Conservation (phyloP, 495 filamentous ascomycete genomes). For the Talaromyces wortmannii region DNA sequence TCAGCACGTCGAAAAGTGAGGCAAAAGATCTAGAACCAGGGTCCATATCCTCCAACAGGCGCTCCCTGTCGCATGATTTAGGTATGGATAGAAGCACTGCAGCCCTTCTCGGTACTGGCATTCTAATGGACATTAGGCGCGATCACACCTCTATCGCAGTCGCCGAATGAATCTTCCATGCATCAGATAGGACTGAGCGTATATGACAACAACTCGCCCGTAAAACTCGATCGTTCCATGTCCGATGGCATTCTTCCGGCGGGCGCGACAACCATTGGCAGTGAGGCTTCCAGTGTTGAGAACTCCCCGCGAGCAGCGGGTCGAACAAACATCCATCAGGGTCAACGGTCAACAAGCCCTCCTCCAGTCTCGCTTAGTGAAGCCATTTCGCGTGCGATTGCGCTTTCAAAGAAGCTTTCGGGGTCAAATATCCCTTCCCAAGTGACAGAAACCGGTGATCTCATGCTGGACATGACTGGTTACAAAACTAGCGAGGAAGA, state of each 20-base stretch:
- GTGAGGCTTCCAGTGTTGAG: constrained; percentile 9
- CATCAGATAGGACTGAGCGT: constrained; percentile 16
- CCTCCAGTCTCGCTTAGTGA: constrained; percentile 68
- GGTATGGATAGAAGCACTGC: neutral
- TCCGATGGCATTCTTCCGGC: constrained; percentile 41
- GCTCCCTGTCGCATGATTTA: constrained; percentile 11
- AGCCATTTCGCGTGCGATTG: constrained; percentile 75
- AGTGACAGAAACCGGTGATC: constrained; percentile 86
- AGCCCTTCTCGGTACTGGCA: no score
- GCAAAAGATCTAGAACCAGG: constrained; percentile 9
- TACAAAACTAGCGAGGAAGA: constrained; percentile 93
- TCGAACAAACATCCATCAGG: constrained; percentile 16
- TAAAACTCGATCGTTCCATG: constrained; percentile 41
- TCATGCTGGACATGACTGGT: constrained; percentile 97
- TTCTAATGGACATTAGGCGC: constrained; percentile 33
- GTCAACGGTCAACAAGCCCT: constrained; percentile 61
- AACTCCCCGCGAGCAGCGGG: constrained; percentile 1
- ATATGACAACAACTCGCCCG: constrained; percentile 18
- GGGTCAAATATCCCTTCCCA: constrained; percentile 87
- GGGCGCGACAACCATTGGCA: constrained; percentile 5
- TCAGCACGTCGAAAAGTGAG: constrained; percentile 6
- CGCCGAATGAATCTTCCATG: constrained; percentile 48
- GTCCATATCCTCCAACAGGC: constrained; percentile 33
- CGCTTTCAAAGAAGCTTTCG: constrained; percentile 80
- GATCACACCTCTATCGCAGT: constrained; percentile 56